Base-by-base conservation (phyloP, 805 yeast genomes). In the Saccharomycopsis fermentans region DNA sequence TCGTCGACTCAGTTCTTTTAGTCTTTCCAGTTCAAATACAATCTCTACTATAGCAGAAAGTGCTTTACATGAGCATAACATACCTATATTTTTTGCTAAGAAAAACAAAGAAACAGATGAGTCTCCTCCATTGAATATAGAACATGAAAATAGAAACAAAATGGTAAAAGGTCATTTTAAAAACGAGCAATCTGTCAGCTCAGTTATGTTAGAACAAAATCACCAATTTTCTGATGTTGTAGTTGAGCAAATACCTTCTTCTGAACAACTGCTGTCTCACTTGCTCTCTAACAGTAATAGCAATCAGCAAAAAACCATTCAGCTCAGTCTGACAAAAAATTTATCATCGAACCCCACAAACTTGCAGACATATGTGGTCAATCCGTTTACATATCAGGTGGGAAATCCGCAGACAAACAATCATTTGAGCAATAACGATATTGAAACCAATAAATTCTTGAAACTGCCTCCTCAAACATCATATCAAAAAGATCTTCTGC, bases 391-490 rank as follows among this genome's bases (percentile, higher is more conserved):
- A 16, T 43, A 19, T 12, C 50, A 43, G 2, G 50, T 43, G 24
- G 50, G 27, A 43, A 24, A 19, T 43, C 9, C 16, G 9, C 27
- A 43, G 12, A 21, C 12, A 16, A 37, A 37, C 12, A 21, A 40
- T 11, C 12, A 43, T 24, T 19, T 4, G 19, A 43, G 11, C 14
- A 21, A 21, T 6, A 21, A 43, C 12, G 17, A 21, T 21, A 19
- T 11, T 43, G 29, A 16, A 24, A 16, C 9, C 4, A 8, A 43
- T 43, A 24, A 43, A 21, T 43, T 43, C 14, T 21, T 21, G 8
- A 19, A 43, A 21, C 50, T 43, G 50, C 50, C 50, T 43, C 50
- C 50, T 21, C 50, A 43, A 43, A 43, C 50, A 9, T 43, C 50
- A 43, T 24, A 21, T 16, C 50, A 43, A 43, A 24, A 24, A 21